Conservation (phyloP, 2,329 filamentous ascomycete genomes). For the Ceratocystis cacaofunesta region DNA sequence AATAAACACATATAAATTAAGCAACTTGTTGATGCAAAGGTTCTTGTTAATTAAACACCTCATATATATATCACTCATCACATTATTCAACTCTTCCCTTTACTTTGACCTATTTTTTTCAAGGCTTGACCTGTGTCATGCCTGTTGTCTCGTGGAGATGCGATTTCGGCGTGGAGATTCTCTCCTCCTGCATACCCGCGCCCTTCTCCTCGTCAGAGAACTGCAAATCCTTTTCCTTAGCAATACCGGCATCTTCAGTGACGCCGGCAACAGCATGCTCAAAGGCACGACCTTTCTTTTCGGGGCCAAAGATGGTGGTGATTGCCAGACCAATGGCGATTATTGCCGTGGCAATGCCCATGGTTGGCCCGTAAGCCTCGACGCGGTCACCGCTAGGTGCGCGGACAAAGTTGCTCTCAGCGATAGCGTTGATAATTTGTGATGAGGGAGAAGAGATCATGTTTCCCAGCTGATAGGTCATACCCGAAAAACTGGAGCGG, state of each 20-base stretch:
- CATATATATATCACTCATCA: not conserved
- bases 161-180: not conserved
- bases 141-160: not conserved
- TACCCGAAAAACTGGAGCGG: constrained; percentile 60
- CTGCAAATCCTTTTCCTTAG: constrained; percentile 17
- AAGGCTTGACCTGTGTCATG: not conserved
- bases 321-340: constrained; percentile 54
- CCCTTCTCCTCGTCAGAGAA: constrained; percentile 16
- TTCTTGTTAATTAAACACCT: not conserved
- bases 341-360: constrained; percentile 64
- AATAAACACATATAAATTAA: no score
- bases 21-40: not conserved
- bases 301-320: constrained; percentile 56
- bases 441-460: constrained; percentile 54
- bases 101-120: not conserved
- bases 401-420: constrained; percentile 45
- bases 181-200: constrained; percentile 3
- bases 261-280: constrained; percentile 38
- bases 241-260: not conserved
- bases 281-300: constrained; percentile 58
- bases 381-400: constrained; percentile 40
- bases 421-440: constrained; percentile 63
- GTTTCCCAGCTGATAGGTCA: constrained; percentile 64
- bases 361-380: constrained; percentile 58
- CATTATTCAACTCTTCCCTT: not conserved